Evolutionary conservation across 148 eudicot genomes (phyloP).

Genomic region (Rhododendron griersonianum): DNA sequence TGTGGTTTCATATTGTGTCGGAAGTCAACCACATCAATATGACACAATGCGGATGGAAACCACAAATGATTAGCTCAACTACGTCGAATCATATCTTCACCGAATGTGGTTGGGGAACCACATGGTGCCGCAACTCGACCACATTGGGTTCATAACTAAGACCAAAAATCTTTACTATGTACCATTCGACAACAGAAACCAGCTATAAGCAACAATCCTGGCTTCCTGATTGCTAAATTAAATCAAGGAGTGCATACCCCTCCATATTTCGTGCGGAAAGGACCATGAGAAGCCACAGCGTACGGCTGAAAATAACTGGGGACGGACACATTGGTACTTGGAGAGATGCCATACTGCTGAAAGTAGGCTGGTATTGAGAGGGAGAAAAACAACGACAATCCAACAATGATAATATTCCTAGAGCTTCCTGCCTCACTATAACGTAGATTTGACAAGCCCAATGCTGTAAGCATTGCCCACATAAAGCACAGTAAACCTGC

Average conservation of each 20-base stretch:
- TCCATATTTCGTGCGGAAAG: slow-evolving; percentile 65
- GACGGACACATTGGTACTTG: slow-evolving; percentile 68
- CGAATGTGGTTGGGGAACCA: not conserved
- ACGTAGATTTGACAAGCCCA: slow-evolving; percentile 90
- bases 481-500: slow-evolving; percentile 94
- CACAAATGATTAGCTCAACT: not conserved
- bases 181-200: not conserved
- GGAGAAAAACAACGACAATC: slow-evolving; percentile 78
- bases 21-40: not conserved
- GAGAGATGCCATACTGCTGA: slow-evolving; percentile 90
- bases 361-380: slow-evolving; percentile 89
- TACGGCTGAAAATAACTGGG: slow-evolving; percentile 85
- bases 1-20: not conserved
- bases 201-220: not conserved
- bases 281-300: slow-evolving; percentile 93
- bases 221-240: not conserved
- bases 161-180: not conserved
- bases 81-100: not conserved
- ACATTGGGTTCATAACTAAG: not conserved
- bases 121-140: not conserved
- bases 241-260: slow-evolving; percentile 55
- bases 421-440: slow-evolving; percentile 86
- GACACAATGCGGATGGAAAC: not conserved
- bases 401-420: slow-evolving; percentile 89
- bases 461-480: slow-evolving; percentile 97